Evolutionary conservation across 306 rosid species (phyloP).

Genomic region (Casuarina glauca): DNA sequence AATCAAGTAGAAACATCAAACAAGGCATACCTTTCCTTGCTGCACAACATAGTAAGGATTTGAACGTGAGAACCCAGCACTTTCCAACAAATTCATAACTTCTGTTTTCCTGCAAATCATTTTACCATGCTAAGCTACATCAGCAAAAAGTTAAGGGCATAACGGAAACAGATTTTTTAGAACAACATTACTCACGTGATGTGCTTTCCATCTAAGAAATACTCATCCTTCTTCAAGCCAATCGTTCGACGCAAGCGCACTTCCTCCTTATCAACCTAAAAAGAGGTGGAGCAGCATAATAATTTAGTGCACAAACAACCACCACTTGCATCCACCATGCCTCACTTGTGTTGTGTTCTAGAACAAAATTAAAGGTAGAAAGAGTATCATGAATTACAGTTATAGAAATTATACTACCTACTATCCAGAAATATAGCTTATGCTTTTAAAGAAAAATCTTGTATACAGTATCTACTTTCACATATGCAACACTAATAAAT

Average conservation of each 20-base stretch:
- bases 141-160: slow-evolving; percentile 9
- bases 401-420: neutral
- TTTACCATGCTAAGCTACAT: neutral
- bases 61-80: slow-evolving; percentile 99
- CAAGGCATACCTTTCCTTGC: slow-evolving; percentile 83
- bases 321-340: slow-evolving; percentile 18
- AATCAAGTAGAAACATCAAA: slow-evolving; percentile 23
- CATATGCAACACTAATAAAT: neutral
- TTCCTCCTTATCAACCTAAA: slow-evolving; percentile 97
- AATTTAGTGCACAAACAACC: slow-evolving; percentile 13
- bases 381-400: neutral
- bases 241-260: slow-evolving; percentile 92
- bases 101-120: slow-evolving; percentile 75
- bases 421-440: neutral
- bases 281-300: slow-evolving; percentile 15
- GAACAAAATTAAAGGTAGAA: neutral
- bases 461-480: neutral
- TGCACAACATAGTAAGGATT: slow-evolving; percentile 99
- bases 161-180: neutral
- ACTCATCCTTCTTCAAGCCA: slow-evolving; percentile 86
- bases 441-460: neutral
- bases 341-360: neutral
- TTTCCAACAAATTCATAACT: slow-evolving; percentile 97
- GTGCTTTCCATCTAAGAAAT: slow-evolving; percentile 95
- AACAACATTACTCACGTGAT: slow-evolving; percentile 66